A percentile compares a stretch with the other conserved stretches of the same genome.
These are phyloP conservation scores for Begonia fuchsioides DNA, from an alignment of 306 rosid species.

Conservation along the genomic window DNA sequence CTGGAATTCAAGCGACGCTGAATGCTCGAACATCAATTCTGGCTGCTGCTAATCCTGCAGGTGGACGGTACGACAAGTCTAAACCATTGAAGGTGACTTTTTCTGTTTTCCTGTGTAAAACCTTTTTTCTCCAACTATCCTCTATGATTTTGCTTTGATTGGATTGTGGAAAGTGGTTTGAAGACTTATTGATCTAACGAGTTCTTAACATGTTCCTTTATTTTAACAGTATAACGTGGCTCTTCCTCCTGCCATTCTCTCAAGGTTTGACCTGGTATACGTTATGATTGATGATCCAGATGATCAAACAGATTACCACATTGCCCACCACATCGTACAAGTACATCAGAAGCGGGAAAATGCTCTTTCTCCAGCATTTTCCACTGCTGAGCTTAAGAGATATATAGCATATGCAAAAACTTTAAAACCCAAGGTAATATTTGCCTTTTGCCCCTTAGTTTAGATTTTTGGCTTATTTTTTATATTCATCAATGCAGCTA, in stretches of 20 bases:
- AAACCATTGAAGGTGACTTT: slow-evolving; percentile 80
- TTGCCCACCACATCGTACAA: slow-evolving; percentile 89
- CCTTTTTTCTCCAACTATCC: too few relatives aligned
- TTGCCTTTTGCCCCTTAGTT: background rate
- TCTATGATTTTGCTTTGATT: too few relatives aligned
- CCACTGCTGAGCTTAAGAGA: slow-evolving; percentile 70
- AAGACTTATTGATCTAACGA: too few relatives aligned
- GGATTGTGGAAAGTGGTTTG: too few relatives aligned
- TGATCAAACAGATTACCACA: slow-evolving; percentile 82
- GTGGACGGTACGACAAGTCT: slow-evolving; percentile 92
- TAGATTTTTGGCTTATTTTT: slow-evolving; percentile 11
- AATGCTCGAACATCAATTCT: slow-evolving; percentile 96
- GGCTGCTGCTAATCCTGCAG: slow-evolving; percentile 95
- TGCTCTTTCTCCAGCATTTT: slow-evolving; percentile 74
- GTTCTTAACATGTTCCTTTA: background rate
- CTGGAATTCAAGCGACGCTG: slow-evolving; percentile 97
- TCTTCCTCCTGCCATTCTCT: slow-evolving; percentile 97
- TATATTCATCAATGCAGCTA: slow-evolving; percentile 38
- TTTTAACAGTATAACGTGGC: slow-evolving; percentile 93
- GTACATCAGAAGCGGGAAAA: slow-evolving; percentile 82
- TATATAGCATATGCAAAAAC: slow-evolving; percentile 84
- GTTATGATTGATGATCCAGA: slow-evolving; percentile 99
- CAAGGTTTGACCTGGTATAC: slow-evolving; percentile 95
- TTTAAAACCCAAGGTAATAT: slow-evolving; percentile 75
- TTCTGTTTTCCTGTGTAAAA: too few relatives aligned